Base-by-base conservation (phyloP, 495 filamentous ascomycete species). In the Podospora pseudocomata region DNA sequence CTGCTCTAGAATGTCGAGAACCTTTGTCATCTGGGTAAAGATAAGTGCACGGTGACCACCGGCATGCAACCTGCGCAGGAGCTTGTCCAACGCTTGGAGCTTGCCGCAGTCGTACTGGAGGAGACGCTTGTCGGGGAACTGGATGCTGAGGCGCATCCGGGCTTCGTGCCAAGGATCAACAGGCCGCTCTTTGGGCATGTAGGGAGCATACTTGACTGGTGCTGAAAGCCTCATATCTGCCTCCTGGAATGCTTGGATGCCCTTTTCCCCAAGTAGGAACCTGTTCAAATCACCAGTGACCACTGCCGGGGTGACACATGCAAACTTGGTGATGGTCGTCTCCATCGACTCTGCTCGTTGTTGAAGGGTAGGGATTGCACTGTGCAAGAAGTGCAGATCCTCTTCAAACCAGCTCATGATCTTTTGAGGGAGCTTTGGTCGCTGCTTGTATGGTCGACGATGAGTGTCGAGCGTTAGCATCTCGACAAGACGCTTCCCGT, bases 1-100 rank as follows among this genome's bases (percentile, higher is more conserved):
- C 67, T 94, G 93, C 73, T 99, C 96, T 19, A 99, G 86, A 67
- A 99, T 95, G 79, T 99, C 94, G 5, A 99, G 88, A 71, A 98
- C 95, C 76, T 94, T 96, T 28, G 96, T 98, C 96, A 99, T 99
- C 73, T 99, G 96, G 2, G 96, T 98, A 80, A 99, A 99, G 77
- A 99, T 98, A 34, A 99, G 81, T 4, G 92, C 94, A 5, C 96
- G 91, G 74, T 97, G 95, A 18, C 93, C 92, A 64, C 92, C 92
- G 6, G 91, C 87, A 79, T 97, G 93, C 1, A 98, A 84, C 63
- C 91, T 88, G 23, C 95, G 90, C 30, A 99, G 86, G 9, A 99
- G 86, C 67, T 86, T 88, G 74, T 94, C 94, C 16, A 99, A 88
- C 28, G 90, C 88, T 72, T 99, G 96, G 13, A 99, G 86, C 76